These are phyloP conservation scores for Catunica adiposa DNA, from an alignment of 2,329 filamentous ascomycete genomes.

Conservation along the genomic window DNA sequence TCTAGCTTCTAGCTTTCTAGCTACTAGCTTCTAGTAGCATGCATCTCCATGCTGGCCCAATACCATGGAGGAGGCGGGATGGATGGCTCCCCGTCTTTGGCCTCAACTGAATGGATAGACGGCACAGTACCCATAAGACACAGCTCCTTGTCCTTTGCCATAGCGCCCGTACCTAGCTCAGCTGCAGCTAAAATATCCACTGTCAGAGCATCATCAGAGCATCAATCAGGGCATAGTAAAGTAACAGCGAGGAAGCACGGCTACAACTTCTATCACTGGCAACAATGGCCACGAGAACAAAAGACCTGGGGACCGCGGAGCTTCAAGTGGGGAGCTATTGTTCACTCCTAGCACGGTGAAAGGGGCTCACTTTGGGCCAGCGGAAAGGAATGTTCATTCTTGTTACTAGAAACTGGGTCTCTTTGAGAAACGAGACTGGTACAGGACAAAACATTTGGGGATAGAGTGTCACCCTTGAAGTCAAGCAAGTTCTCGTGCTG, in stretches of 20 bases:
- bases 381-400: too few relatives aligned
- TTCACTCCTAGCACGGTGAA: not conserved
- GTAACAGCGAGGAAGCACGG: not conserved
- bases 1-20: too few relatives aligned
- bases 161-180: not conserved
- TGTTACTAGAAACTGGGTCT: too few relatives aligned
- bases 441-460: too few relatives aligned
- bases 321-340: not conserved
- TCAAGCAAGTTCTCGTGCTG: too few relatives aligned
- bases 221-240: not conserved
- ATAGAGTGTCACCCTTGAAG: too few relatives aligned
- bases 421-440: too few relatives aligned
- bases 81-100: not conserved
- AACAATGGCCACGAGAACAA: not conserved
- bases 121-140: not conserved
- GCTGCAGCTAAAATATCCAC: not conserved
- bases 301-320: not conserved
- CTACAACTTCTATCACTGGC: not conserved
- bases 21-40: too few relatives aligned
- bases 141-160: not conserved
- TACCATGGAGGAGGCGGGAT: slow-evolving; percentile 5
- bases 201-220: not conserved
- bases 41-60: not conserved
- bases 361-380: not conserved
- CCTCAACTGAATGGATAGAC: not conserved